A percentile compares a stretch with the other conserved stretches of the same genome.
phyloP scores from a whole-genome alignment of 2,329 filamentous ascomycete species.

The Malbranchea cinnamomea region DNA sequence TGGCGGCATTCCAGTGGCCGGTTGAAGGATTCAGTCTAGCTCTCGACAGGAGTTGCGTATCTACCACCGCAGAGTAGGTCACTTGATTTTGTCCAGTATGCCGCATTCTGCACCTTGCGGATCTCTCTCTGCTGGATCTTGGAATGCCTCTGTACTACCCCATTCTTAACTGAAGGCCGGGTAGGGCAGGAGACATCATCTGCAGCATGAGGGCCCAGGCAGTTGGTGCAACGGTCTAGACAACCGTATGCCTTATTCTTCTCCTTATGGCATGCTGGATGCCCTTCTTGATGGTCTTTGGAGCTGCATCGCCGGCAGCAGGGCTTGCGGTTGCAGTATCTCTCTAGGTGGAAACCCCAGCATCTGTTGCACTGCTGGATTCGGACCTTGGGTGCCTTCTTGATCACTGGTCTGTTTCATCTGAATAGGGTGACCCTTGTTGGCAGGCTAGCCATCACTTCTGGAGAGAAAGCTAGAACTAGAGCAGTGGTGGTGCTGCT shows the following conservation, averaged over 20 bases:
- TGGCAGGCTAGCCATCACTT: background rate
- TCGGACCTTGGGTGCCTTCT: background rate
- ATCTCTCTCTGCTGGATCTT: background rate
- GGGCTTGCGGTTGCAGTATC: slow-evolving; percentile 2
- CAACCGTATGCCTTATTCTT: background rate
- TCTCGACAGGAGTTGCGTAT: background rate
- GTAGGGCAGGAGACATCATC: background rate
- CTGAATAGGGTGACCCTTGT: background rate
- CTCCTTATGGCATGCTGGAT: slow-evolving; percentile 3
- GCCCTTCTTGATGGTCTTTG: slow-evolving; percentile 1
- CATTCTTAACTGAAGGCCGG: background rate
- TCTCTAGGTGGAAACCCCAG: slow-evolving; percentile 1
- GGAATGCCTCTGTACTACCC: background rate
- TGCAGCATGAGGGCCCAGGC: slow-evolving; percentile 2
- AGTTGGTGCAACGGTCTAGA: slow-evolving; percentile 1
- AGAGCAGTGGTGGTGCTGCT: background rate
- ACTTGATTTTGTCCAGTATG: slow-evolving; percentile 1
- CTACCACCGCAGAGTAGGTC: background rate
- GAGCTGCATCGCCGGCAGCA: slow-evolving; percentile 1
- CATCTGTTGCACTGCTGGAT: slow-evolving; percentile 1
- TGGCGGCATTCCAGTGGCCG: background rate
- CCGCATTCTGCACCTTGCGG: background rate
- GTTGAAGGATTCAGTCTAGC: background rate
- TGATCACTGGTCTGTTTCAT: background rate
- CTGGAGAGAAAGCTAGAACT: background rate